These are phyloP conservation scores for Fraxinus floribunda DNA, from an alignment of 305 asterid genomes.

Conservation along the genomic window DNA sequence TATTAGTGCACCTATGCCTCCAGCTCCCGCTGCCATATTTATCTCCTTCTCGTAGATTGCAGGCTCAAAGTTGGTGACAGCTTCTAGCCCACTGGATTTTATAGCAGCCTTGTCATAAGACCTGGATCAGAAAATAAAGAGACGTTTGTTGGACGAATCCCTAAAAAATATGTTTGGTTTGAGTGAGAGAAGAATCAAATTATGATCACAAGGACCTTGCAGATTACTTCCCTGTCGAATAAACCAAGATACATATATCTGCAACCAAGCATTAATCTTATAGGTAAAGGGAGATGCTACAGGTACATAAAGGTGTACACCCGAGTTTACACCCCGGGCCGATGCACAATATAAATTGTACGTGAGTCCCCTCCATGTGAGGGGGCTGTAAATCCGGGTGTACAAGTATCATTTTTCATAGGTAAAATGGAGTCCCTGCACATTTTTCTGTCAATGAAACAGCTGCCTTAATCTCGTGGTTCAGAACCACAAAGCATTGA, in stretches of 20 bases:
- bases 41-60: slow-evolving; percentile 44
- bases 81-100: slow-evolving; percentile 65
- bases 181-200: slow-evolving; percentile 17
- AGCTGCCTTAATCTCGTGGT: slow-evolving; percentile 25
- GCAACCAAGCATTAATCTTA: slow-evolving; percentile 54
- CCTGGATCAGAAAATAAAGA: slow-evolving; percentile 50
- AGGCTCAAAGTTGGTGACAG: slow-evolving; percentile 69
- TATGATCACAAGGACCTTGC: slow-evolving; percentile 63
- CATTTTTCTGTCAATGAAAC: slow-evolving; percentile 25
- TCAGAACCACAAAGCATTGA: slow-evolving; percentile 14
- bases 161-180: slow-evolving; percentile 20
- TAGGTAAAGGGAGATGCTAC: slow-evolving; percentile 1
- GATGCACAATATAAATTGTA: no score
- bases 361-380: no score
- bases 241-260: slow-evolving; percentile 69
- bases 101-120: slow-evolving; percentile 76
- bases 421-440: slow-evolving; percentile 30
- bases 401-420: no score
- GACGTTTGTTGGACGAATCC: slow-evolving; percentile 26
- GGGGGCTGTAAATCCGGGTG: no score
- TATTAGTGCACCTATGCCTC: slow-evolving; percentile 38
- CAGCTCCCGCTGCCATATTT: slow-evolving; percentile 35
- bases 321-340: no score
- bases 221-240: slow-evolving; percentile 67
- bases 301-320: no score